Percentiles rank a stretch among this genome's conserved stretches.
phyloP scores from a whole-genome alignment of 306 rosid species.

The Dryas octopetala region DNA sequence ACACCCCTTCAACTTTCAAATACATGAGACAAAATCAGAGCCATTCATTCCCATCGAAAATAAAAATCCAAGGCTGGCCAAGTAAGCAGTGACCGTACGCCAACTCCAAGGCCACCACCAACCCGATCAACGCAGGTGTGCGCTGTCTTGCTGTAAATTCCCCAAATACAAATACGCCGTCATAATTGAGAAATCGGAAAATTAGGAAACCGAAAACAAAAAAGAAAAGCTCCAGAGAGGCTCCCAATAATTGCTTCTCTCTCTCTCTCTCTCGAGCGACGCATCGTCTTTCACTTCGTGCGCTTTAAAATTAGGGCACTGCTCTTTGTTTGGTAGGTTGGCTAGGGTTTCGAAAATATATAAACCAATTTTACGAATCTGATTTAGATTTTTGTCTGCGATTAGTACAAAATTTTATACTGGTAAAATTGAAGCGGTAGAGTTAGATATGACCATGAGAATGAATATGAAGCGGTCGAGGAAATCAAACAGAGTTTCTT shows the following conservation, averaged over 20 bases:
- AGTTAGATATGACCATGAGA: slow-evolving; percentile 36
- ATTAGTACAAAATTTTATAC: neutral
- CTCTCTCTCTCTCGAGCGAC: too few species aligned
- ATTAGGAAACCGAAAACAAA: neutral
- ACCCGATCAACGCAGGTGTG: neutral
- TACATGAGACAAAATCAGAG: neutral
- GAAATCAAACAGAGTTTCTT: slow-evolving; percentile 59
- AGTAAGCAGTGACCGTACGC: neutral
- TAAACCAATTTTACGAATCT: neutral
- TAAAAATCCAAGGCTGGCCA: neutral
- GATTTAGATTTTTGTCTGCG: neutral
- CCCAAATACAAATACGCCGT: neutral
- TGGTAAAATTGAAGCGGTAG: slow-evolving; percentile 8
- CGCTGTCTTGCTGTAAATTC: neutral
- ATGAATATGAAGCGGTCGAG: slow-evolving; percentile 72
- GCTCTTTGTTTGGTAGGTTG: neutral
- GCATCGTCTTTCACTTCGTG: too few species aligned
- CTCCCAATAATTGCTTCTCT: too few species aligned
- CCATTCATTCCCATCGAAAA: neutral
- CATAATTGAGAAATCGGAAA: neutral
- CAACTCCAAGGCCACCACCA: neutral
- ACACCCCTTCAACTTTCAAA: neutral
- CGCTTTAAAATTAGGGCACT: too few species aligned
- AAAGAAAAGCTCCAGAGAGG: too few species aligned
- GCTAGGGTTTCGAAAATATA: neutral